Conservation (phyloP, 306 rosid species). For the Pachyrhizus erosus region DNA sequence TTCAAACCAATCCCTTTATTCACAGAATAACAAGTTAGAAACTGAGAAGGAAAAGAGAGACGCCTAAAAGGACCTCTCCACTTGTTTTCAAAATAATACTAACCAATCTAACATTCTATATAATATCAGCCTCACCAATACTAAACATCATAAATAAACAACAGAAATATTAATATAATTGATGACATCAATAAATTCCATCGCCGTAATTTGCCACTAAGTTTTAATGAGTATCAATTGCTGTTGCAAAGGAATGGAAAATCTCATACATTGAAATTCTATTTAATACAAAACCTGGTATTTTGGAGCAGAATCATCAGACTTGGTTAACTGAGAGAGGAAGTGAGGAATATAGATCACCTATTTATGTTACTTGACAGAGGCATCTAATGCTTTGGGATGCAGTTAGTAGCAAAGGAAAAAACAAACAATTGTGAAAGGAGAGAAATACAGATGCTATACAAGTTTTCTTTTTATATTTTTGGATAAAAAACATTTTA, state of each 20-base stretch:
- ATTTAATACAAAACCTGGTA: neutral
- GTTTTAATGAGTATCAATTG: neutral
- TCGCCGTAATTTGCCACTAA: constrained; percentile 11
- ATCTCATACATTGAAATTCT: constrained; percentile 12
- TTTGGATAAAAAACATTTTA: constrained; percentile 9
- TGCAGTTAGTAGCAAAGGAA: neutral
- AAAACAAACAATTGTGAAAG: neutral
- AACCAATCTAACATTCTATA: constrained; percentile 20
- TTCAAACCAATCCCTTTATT: constrained; percentile 93
- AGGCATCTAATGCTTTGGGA: constrained; percentile 11
- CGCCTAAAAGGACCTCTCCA: neutral
- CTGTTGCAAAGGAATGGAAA: neutral
- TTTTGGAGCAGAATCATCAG: constrained; percentile 15
- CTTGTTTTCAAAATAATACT: constrained; percentile 26
- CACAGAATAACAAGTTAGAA: constrained; percentile 38
- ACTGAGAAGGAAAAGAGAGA: constrained; percentile 10
- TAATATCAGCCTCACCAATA: constrained; percentile 15
- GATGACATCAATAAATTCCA: constrained; percentile 13
- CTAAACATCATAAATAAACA: neutral
- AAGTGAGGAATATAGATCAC: neutral
- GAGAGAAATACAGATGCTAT: neutral
- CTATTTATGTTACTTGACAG: neutral
- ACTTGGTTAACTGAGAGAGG: neutral
- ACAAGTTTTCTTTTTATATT: neutral
- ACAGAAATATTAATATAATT: constrained; percentile 12